Base-by-base conservation (phyloP, 192 early-diverging fungal species). In the Dimargaris cristalligena region DNA sequence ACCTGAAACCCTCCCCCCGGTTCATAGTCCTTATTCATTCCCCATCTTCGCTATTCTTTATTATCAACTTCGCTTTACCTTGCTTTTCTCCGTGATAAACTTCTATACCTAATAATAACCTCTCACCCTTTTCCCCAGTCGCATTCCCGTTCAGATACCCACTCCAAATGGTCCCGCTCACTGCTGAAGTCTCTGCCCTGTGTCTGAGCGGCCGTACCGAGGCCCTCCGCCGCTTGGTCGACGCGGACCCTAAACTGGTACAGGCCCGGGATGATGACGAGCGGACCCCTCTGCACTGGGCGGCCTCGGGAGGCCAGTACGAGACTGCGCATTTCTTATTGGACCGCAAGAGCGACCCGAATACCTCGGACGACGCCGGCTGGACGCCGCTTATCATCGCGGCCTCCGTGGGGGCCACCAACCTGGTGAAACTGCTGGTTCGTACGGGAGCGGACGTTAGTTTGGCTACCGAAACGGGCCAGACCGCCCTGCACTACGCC, bases 401-500 rank as follows among this genome's bases (percentile, higher is more conserved):
- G 16, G 60, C 68, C 31, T 62, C 73, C 0, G 10, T 35, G 2
- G 69, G 69, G 4, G 68, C 67, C 58, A 46, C 44, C n/a, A 65
- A 61, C 4, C 59, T 38, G 2, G 64, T 69, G 25, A 59, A 60
- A 34, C 47, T 68, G 30, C 59, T 74, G 38, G 23, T 71, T 3
- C 67, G 65, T 30, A 64, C 64, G 67, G 73, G 73, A 23, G 73
- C 69, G 30, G 35, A 60, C 30, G 69, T 66, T 52, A 67, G 68
- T 44, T 52, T 60, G 11, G 34, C 49, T 20, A 69, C 70, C 41
- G 14, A 48, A 18, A 59, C 68, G 1, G 73, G 73, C 52, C 70
- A 74, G 55, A 74, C 73, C 1, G 69, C 73, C 28, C 60, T 74
- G 34, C 76, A 76, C 60, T 82, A 82, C 52, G 80, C 74, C 16